Conservation (phyloP, 148 eudicot genomes). For the Persicaria tinctoria region DNA sequence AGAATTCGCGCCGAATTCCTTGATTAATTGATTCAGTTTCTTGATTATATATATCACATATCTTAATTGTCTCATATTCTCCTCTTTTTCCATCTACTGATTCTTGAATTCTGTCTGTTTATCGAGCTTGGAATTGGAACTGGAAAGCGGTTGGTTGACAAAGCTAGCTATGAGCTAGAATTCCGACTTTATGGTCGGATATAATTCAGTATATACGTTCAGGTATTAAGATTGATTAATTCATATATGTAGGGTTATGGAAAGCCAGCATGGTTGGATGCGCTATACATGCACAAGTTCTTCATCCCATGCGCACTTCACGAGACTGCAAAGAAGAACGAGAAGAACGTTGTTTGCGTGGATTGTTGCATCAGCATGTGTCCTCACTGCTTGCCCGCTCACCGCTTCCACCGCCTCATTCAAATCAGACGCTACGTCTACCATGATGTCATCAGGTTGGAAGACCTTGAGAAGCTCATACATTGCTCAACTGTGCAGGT, state of each 20-base stretch:
- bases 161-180: too few relatives aligned
- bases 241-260: constrained; percentile 41
- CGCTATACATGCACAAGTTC: constrained; percentile 65
- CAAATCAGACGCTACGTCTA: constrained; percentile 92
- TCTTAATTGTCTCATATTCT: too few relatives aligned
- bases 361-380: constrained; percentile 92
- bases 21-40: too few relatives aligned
- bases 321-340: constrained; percentile 83
- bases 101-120: too few relatives aligned
- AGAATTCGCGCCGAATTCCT: too few relatives aligned
- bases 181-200: too few relatives aligned
- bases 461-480: constrained; percentile 78
- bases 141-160: too few relatives aligned
- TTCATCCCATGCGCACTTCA: constrained; percentile 60
- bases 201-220: too few relatives aligned
- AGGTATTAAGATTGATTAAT: too few relatives aligned
- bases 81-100: too few relatives aligned
- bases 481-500: constrained; percentile 98
- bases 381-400: constrained; percentile 77
- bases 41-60: too few relatives aligned
- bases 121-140: too few relatives aligned
- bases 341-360: constrained; percentile 81
- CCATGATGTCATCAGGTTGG: constrained; percentile 85
- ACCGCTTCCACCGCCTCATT: constrained; percentile 73
- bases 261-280: constrained; percentile 95